These are phyloP conservation scores for Pythium graminicola DNA, from an alignment of 352 stramenopile genomes.

Conservation along the genomic window DNA sequence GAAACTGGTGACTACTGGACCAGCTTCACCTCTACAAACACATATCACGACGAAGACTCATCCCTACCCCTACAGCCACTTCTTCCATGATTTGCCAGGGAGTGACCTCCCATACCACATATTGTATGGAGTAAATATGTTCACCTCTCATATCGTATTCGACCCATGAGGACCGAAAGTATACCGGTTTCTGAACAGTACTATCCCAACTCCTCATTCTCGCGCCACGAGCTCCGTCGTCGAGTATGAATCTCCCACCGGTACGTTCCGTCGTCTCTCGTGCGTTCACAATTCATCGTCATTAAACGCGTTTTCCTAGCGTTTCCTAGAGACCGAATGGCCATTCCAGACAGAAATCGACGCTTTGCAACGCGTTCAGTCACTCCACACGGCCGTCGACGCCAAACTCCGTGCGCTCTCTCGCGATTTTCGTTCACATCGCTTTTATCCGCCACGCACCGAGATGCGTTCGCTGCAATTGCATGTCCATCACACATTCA, in stretches of 20 bases:
- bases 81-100: no score
- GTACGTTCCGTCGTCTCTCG: neutral
- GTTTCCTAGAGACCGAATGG: constrained; percentile 49
- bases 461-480: constrained; percentile 54
- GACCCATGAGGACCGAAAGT: no score
- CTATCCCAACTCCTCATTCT: no score
- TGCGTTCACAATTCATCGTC: neutral
- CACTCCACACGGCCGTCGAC: constrained; percentile 37
- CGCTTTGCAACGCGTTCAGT: constrained; percentile 40
- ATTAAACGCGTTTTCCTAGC: constrained; percentile 26
- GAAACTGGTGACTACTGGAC: neutral
- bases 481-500: constrained; percentile 57
- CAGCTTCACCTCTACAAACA: constrained; percentile 1
- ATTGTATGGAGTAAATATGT: no score
- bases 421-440: constrained; percentile 50
- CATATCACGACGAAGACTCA: no score
- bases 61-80: no score
- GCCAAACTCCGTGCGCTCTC: constrained; percentile 39
- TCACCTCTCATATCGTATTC: no score
- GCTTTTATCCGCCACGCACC: constrained; percentile 41
- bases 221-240: no score
- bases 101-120: no score
- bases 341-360: constrained; percentile 48
- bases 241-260: constrained; percentile 15
- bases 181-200: no score